These are phyloP conservation scores for Pyrenochaeta sp. DNA, from an alignment of 2,329 filamentous ascomycete genomes.

Conservation along the genomic window DNA sequence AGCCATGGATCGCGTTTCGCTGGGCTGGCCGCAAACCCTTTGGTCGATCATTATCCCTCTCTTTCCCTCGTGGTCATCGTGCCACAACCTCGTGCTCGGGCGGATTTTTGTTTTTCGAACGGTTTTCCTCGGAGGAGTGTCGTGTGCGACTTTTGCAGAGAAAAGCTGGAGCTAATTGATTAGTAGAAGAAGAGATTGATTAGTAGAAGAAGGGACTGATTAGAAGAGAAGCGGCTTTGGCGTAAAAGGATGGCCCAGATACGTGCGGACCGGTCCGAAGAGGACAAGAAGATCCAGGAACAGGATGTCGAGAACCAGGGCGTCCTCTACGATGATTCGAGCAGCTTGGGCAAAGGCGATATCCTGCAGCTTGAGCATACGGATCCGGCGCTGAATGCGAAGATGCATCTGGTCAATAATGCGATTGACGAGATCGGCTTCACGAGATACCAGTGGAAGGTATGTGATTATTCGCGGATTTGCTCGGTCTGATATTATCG, in stretches of 20 bases:
- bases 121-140: background rate
- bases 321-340: slow-evolving; percentile 11
- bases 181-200: background rate
- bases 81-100: too few species aligned
- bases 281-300: slow-evolving; percentile 13
- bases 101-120: background rate
- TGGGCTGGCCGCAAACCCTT: background rate
- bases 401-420: slow-evolving; percentile 75
- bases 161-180: background rate
- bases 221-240: slow-evolving; percentile 2
- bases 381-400: slow-evolving; percentile 68
- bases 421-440: slow-evolving; percentile 49
- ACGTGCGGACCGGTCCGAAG: too few species aligned
- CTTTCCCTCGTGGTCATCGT: too few species aligned
- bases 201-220: slow-evolving; percentile 3
- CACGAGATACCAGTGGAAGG: slow-evolving; percentile 62
- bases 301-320: slow-evolving; percentile 15
- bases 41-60: background rate
- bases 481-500: too few species aligned
- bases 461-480: too few species aligned
- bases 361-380: slow-evolving; percentile 64
- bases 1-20: too few species aligned
- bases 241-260: too few species aligned
- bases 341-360: slow-evolving; percentile 52
- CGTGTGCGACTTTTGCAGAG: slow-evolving; percentile 8